Evolutionary conservation across 2,329 filamentous ascomycete species (phyloP).

Genomic region (Ascochyta rabiei): DNA sequence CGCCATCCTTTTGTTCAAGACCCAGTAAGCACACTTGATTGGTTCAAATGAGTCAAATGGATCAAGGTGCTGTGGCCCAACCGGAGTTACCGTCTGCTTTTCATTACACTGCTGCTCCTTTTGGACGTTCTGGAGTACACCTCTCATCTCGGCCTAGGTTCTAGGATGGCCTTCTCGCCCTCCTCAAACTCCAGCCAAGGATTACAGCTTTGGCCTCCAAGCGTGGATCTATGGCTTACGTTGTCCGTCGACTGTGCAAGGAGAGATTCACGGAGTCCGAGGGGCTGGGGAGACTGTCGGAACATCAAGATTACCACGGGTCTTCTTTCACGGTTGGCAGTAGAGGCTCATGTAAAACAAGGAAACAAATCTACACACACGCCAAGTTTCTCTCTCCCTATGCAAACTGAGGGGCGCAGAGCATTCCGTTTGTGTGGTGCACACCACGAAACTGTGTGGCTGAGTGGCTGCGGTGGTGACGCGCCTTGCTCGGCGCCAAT

Average conservation of each 20-base stretch:
- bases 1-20: conserved; percentile 98
- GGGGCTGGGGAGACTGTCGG: conserved; percentile 15
- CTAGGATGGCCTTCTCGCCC: neutral
- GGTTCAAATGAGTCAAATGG: conserved; percentile 15
- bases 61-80: conserved; percentile 4
- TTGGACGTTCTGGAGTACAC: neutral
- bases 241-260: neutral
- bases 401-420: neutral
- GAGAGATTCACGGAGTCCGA: conserved; percentile 5
- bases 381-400: neutral
- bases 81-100: conserved; percentile 6
- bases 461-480: conserved; percentile 26
- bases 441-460: conserved; percentile 27
- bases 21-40: conserved; percentile 65
- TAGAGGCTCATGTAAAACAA: neutral
- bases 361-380: neutral
- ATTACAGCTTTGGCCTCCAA: neutral
- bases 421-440: neutral
- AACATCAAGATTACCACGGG: conserved; percentile 29
- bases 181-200: neutral
- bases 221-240: too few species aligned
- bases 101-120: neutral
- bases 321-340: conserved; percentile 15
- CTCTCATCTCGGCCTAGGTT: conserved; percentile 16
- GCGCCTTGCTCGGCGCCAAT: conserved; percentile 30